Base-by-base conservation (phyloP, 176 grass and related monocot species). In the Lolium rigidum region DNA sequence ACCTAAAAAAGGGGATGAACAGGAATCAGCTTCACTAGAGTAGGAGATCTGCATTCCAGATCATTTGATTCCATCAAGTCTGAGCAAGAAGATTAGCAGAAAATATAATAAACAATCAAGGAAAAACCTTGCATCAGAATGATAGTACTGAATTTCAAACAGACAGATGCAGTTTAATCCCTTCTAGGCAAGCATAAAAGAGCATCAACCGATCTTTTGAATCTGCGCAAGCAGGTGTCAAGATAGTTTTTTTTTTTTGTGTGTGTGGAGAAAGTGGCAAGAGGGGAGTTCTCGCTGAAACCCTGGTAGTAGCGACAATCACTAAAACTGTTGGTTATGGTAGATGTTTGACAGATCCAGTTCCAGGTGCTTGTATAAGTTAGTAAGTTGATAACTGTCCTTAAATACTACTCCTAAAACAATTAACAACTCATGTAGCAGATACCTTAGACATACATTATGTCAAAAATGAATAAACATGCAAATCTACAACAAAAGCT, bases 1-100 rank as follows among this genome's bases (percentile, higher is more conserved):
- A 83, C 80, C 80, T 87, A 74, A 71, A 87, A 18, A 59, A 21
- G 21, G 2, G 21, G 31, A 78, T 18, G 12, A 7, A 20, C 16
- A 70, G 0, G 9, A 63, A 60, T 86, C 18, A 90, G 72, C 7
- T 82, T 77, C 61, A 70, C 68, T 10, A 49, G 3, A 28, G 7
- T 22, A 83, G 18, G 9, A 10, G 6, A 69, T 44, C 13, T n/a
- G 48, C 41, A 85, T 4, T 73, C 5, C 25, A 18, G 59, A 11
- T 51, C 38, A 68, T 50, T 77, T 43, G 43, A 17, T 58, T 63
- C 11, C 1, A 18, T 76, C 1, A 22, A 28, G 15, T 51, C 31
- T 64, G 44, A 9, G 58, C 26, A 62, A 81, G 3, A 20, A 72
- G 50, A 13, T 35, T 38, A 63, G 15, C 15, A 26, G 26, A 43